A percentile compares a stretch with the other conserved stretches of the same genome.
These are phyloP conservation scores for Lentinula detonsa DNA, from an alignment of 768 basidiomycete species.

Conservation along the genomic window DNA sequence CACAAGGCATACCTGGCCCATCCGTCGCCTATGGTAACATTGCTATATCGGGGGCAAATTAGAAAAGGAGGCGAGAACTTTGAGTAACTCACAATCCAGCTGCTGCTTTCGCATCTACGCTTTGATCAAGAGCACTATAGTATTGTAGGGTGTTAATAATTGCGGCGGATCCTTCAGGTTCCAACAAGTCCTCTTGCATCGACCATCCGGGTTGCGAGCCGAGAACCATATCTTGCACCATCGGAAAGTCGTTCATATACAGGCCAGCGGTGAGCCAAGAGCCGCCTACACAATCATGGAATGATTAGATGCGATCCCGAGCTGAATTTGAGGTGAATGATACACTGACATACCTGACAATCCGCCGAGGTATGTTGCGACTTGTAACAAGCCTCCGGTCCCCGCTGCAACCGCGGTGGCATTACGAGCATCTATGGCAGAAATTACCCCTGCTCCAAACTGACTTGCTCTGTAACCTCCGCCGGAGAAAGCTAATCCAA, in stretches of 20 bases:
- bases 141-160: slow-evolving; percentile 39
- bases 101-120: slow-evolving; percentile 49
- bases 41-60: slow-evolving; percentile 25
- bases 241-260: slow-evolving; percentile 59
- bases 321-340: not conserved
- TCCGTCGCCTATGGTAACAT: slow-evolving; percentile 60
- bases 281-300: slow-evolving; percentile 37
- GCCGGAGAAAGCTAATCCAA: slow-evolving; percentile 65
- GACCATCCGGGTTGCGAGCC: slow-evolving; percentile 53
- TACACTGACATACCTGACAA: slow-evolving; percentile 44
- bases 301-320: not conserved
- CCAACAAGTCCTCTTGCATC: slow-evolving; percentile 52
- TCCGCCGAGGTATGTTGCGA: slow-evolving; percentile 59
- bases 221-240: slow-evolving; percentile 48
- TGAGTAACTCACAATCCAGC: slow-evolving; percentile 40
- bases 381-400: slow-evolving; percentile 65
- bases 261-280: slow-evolving; percentile 67
- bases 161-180: slow-evolving; percentile 31
- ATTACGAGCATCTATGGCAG: slow-evolving; percentile 60
- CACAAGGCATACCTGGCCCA: slow-evolving; percentile 25
- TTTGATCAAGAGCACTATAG: slow-evolving; percentile 48
- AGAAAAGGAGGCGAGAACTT: not conserved
- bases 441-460: slow-evolving; percentile 55
- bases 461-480: slow-evolving; percentile 65
- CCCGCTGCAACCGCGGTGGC: slow-evolving; percentile 47